Base-by-base conservation (phyloP, 495 filamentous ascomycete genomes). In the Aspergillus diversus region DNA sequence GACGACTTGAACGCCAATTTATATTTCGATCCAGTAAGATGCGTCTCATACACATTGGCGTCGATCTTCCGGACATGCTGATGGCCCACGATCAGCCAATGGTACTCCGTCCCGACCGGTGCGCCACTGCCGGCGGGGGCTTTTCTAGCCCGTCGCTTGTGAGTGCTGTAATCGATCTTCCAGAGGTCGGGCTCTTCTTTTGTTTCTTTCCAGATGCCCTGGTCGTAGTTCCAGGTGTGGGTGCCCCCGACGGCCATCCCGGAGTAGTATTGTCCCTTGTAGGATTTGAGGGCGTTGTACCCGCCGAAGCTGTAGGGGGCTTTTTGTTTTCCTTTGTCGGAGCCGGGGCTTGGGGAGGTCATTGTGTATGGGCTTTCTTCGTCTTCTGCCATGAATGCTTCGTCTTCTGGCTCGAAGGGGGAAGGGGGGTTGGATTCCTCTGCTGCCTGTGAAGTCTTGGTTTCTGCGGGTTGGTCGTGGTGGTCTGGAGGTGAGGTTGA, bases 11-110 rank as follows among this genome's bases (percentile, higher is more conserved):
- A 71, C 32, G 73, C 74, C 53, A 77, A 56, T 53, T 74, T 78
- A 58, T 74, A 75, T 52, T 78, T 78, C 21, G 75, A 74, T 0
- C 74, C 74, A 12, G 66, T 69, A 4, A 78, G 61, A 55, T 71
- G 67, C 1, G 74, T 74, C 60, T 77, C 73, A 57, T 78, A 77
- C 2, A 73, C 74, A 53, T 77, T 78, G 15, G 70, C 71, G 49
- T 77, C 75, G 37, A 71, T 35, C 47, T 77, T 77, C 49, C 67
- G 66, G 37, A 78, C 75, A 63, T 72, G 64, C 75, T 77, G 75
- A 63, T 78, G 75, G 12, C 63, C 74, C 9, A 78, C 67, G 37
- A 76, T 72, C 8, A 73, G 63, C 75, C 72, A 74, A 62, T 76
- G 74, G 65, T 75, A 75, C 52, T 76, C 72, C 15, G 72, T 73